Evolutionary conservation across 306 rosid genomes (phyloP).

Genomic region (Dicorynia guianensis): DNA sequence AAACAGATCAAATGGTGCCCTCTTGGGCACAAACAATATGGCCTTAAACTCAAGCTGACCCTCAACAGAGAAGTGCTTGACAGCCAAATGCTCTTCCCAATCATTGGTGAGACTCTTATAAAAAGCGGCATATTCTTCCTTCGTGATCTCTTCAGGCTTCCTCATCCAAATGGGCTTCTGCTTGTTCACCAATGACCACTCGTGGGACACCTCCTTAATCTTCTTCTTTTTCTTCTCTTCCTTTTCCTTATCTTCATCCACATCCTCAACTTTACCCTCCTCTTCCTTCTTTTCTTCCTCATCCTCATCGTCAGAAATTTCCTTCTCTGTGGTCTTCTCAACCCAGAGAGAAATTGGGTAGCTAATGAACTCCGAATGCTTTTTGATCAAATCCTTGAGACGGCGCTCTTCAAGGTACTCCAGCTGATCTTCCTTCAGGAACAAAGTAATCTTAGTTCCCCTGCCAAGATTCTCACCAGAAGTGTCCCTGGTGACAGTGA

Average conservation of each 20-base stretch:
- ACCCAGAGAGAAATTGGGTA: slow-evolving; percentile 90
- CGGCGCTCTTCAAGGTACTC: no score
- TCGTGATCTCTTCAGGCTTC: slow-evolving; percentile 81
- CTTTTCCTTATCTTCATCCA: slow-evolving; percentile 86
- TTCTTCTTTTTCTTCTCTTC: slow-evolving; percentile 90
- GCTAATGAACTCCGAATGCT: slow-evolving; percentile 87
- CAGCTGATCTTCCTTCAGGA: no score
- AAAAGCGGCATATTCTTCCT: slow-evolving; percentile 86
- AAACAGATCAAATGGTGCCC: slow-evolving; percentile 89
- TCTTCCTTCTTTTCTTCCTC: slow-evolving; percentile 94
- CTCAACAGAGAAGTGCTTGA: slow-evolving; percentile 91
- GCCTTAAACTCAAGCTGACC: slow-evolving; percentile 93
- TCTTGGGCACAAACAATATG: slow-evolving; percentile 82
- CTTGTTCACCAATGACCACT: slow-evolving; percentile 88
- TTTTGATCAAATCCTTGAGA: no score
- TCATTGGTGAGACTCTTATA: slow-evolving; percentile 86
- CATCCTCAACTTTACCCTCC: slow-evolving; percentile 89
- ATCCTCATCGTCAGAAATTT: slow-evolving; percentile 85
- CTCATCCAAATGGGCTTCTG: slow-evolving; percentile 97
- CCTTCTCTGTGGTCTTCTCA: slow-evolving; percentile 90
- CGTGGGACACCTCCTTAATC: slow-evolving; percentile 83
- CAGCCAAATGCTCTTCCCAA: slow-evolving; percentile 88
- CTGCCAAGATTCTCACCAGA: no score
- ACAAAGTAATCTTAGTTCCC: no score
- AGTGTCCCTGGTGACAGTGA: no score